Conservation (phyloP, 2,329 filamentous ascomycete species). For the Diplodia scrobiculata region DNA sequence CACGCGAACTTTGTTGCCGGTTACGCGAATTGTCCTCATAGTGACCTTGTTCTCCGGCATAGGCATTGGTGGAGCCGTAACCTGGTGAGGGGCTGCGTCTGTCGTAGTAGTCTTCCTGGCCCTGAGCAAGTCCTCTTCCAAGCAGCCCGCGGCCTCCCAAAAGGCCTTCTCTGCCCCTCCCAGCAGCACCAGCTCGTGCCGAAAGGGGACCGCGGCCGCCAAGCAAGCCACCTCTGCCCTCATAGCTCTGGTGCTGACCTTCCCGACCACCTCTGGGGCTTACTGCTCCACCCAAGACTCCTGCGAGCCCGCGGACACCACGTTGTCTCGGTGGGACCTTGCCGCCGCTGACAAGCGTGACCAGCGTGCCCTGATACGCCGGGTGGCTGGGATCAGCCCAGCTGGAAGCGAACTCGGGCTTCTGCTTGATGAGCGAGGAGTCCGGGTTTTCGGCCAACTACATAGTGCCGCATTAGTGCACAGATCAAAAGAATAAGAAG, state of each 20-base stretch:
- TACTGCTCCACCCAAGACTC: not conserved
- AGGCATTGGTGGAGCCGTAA: not conserved
- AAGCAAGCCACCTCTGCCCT: not conserved
- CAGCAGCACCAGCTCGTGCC: not conserved
- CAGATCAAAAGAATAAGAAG: not conserved
- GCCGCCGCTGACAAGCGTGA: conserved; percentile 54
- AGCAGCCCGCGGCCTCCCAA: not conserved
- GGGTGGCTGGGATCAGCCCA: conserved; percentile 58
- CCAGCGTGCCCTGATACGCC: conserved; percentile 53
- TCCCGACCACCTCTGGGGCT: not conserved
- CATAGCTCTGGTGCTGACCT: not conserved
- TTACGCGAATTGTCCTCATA: not conserved
- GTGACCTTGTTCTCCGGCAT: not conserved
- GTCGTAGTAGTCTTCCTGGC: not conserved
- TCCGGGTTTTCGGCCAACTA: conserved; percentile 45
- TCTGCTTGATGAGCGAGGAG: conserved; percentile 42
- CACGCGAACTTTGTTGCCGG: not conserved
- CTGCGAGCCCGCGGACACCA: conserved; percentile 20
- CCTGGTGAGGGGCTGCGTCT: not conserved
- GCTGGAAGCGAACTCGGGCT: conserved; percentile 50
- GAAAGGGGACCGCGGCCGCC: not conserved
- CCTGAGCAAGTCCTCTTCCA: not conserved
- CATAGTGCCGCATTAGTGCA: conserved; percentile 32
- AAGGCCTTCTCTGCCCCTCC: conserved; percentile 2
- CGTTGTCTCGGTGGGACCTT: conserved; percentile 38